Evolutionary conservation across 2,329 filamentous ascomycete species (phyloP).

Genomic region (Paracoccidioides lutzii): DNA sequence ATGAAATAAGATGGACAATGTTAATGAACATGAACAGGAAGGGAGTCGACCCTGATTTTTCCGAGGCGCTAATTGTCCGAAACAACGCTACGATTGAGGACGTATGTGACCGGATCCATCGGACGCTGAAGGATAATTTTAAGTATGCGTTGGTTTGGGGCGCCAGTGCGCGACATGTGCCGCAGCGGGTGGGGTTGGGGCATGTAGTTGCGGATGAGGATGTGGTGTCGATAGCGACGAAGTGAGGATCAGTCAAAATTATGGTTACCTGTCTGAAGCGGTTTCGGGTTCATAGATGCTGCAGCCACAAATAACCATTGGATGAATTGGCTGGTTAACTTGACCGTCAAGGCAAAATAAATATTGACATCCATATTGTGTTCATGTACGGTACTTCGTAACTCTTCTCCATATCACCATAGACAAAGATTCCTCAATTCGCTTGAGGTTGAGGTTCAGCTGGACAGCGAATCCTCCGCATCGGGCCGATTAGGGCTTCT

Average conservation of each 20-base stretch:
- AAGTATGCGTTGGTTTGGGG: conserved; percentile 99
- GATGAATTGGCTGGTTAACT: too few relatives aligned
- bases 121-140: conserved; percentile 93
- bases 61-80: conserved; percentile 84
- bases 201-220: conserved; percentile 64
- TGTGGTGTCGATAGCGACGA: conserved; percentile 52
- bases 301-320: too few relatives aligned
- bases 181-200: conserved; percentile 76
- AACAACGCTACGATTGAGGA: conserved; percentile 84
- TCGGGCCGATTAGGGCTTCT: conserved; percentile 2
- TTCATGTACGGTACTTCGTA: too few relatives aligned
- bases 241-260: conserved; percentile 15
- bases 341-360: too few relatives aligned
- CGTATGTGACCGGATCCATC: conserved; percentile 89
- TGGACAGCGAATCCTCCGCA: not conserved
- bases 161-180: conserved; percentile 84
- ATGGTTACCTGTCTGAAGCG: not conserved
- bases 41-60: conserved; percentile 77
- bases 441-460: not conserved
- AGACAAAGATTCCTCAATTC: too few relatives aligned
- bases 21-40: conserved; percentile 43
- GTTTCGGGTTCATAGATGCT: too few relatives aligned
- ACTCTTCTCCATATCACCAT: too few relatives aligned
- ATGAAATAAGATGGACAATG: too few relatives aligned
- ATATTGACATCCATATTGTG: too few relatives aligned